Conservation (phyloP, 2,329 filamentous ascomycete species). For the Monilinia fructigena region DNA sequence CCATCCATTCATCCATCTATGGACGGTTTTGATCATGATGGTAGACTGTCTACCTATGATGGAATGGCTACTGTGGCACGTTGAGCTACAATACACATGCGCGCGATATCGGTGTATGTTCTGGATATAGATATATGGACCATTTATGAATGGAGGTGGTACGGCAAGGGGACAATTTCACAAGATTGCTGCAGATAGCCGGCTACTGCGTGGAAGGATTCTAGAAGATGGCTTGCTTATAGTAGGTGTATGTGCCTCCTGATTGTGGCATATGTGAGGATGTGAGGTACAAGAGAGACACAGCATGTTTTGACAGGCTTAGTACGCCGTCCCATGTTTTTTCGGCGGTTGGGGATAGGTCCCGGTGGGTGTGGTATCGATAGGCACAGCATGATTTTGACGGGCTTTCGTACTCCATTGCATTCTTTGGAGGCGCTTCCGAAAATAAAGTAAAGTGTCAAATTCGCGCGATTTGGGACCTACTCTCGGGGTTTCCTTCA, state of each 20-base stretch:
- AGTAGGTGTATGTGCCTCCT: background rate
- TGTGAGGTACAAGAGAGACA: background rate
- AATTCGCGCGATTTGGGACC: background rate
- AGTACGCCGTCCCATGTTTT: constrained; percentile 16
- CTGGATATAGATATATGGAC: background rate
- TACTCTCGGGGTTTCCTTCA: background rate
- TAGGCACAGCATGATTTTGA: constrained; percentile 13
- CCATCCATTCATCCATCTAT: background rate
- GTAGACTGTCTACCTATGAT: background rate
- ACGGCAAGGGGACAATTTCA: background rate
- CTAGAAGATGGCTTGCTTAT: constrained; percentile 12
- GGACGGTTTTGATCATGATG: background rate
- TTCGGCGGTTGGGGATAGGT: background rate
- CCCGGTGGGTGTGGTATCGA: background rate
- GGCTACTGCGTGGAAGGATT: constrained; percentile 13
- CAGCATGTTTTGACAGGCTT: constrained; percentile 11
- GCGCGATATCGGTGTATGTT: constrained; percentile 9
- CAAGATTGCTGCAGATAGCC: constrained; percentile 14
- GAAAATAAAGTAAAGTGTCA: background rate
- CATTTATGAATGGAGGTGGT: background rate
- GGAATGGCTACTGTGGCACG: background rate
- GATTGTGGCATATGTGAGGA: background rate
- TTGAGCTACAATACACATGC: constrained; percentile 1
- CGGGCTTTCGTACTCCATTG: constrained; percentile 8
- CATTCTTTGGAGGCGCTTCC: background rate